A percentile compares a stretch with the other conserved stretches of the same genome.
phyloP scores from a whole-genome alignment of 2,329 filamentous ascomycete genomes.

The Podosphaera fusca region DNA sequence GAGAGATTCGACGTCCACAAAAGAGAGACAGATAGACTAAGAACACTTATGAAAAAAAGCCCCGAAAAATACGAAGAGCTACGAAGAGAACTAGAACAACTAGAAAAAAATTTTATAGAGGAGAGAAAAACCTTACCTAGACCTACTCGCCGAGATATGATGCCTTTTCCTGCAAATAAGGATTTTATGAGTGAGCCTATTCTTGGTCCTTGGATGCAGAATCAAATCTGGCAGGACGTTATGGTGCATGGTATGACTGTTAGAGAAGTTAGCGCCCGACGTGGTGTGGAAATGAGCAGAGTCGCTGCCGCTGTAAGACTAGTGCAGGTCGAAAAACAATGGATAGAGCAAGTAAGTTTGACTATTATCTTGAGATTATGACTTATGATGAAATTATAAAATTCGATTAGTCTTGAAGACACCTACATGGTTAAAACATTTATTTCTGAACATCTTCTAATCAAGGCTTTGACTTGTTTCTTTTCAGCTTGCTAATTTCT shows the following conservation, averaged over 20 bases:
- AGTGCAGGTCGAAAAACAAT: constrained; percentile 44
- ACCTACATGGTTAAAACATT: constrained; percentile 64
- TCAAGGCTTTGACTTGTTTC: background rate
- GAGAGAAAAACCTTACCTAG: constrained; percentile 6
- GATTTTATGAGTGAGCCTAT: constrained; percentile 37
- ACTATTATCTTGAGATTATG: constrained; percentile 7
- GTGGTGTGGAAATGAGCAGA: constrained; percentile 43
- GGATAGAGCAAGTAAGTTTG: constrained; percentile 36
- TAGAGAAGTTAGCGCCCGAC: constrained; percentile 36
- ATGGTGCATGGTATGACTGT: constrained; percentile 31
- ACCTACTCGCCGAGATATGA: constrained; percentile 8
- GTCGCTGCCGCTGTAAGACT: constrained; percentile 47
- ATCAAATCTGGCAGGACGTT: constrained; percentile 37
- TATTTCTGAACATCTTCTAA: constrained; percentile 8
- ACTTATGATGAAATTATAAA: constrained; percentile 45
- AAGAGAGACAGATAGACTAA: background rate
- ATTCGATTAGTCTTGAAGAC: constrained; percentile 99
- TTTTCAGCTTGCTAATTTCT: constrained; percentile 6
- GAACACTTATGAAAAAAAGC: constrained; percentile 1
- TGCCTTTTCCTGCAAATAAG: constrained; percentile 39
- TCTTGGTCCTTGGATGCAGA: constrained; percentile 38
- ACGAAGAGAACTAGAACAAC: background rate
- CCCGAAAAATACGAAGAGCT: background rate
- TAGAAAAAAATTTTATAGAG: constrained; percentile 2
- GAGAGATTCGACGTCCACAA: constrained; percentile 1